Percentiles rank a stretch among this genome's conserved stretches.
These are phyloP conservation scores for Termitomyces eurrhizus DNA, from an alignment of 768 basidiomycete species.

Conservation along the genomic window DNA sequence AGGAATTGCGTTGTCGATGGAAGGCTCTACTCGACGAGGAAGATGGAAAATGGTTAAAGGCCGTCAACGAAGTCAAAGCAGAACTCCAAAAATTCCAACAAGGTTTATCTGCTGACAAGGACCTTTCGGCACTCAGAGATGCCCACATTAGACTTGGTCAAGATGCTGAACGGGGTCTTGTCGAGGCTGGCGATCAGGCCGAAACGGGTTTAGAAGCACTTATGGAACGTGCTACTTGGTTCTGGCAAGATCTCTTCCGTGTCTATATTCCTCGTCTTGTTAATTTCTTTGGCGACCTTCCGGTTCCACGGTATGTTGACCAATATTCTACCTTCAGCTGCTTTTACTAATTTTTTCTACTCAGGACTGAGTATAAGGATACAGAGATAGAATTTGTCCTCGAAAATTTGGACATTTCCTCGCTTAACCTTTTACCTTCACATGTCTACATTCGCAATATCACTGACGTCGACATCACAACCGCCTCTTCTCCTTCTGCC, in stretches of 20 bases:
- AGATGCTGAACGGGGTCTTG: conserved; percentile 44
- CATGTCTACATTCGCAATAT: conserved; percentile 72
- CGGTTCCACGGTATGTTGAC: conserved; percentile 57
- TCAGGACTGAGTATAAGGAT: conserved; percentile 70
- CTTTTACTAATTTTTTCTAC: too few relatives aligned
- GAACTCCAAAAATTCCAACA: conserved; percentile 43
- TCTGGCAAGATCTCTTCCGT: conserved; percentile 80
- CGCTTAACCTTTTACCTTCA: conserved; percentile 62
- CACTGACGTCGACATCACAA: conserved; percentile 49
- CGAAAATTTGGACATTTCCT: conserved; percentile 69
- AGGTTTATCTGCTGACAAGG: conserved; percentile 45
- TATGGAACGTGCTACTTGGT: conserved; percentile 64
- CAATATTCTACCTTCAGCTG: neutral
- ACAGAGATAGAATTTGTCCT: conserved; percentile 67
- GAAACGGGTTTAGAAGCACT: conserved; percentile 45
- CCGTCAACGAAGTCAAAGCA: conserved; percentile 40
- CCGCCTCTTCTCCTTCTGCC: conserved; percentile 31
- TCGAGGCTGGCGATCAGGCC: conserved; percentile 30
- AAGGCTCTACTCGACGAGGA: conserved; percentile 38
- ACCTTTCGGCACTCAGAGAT: conserved; percentile 40
- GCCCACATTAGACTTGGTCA: conserved; percentile 45
- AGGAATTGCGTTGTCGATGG: conserved; percentile 50
- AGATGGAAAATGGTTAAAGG: conserved; percentile 50
- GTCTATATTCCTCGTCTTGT: conserved; percentile 67
- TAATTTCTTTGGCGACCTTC: conserved; percentile 51